Evolutionary conservation across 2,329 filamentous ascomycete species (phyloP).

Genomic region (Ampelomyces quisqualis): DNA sequence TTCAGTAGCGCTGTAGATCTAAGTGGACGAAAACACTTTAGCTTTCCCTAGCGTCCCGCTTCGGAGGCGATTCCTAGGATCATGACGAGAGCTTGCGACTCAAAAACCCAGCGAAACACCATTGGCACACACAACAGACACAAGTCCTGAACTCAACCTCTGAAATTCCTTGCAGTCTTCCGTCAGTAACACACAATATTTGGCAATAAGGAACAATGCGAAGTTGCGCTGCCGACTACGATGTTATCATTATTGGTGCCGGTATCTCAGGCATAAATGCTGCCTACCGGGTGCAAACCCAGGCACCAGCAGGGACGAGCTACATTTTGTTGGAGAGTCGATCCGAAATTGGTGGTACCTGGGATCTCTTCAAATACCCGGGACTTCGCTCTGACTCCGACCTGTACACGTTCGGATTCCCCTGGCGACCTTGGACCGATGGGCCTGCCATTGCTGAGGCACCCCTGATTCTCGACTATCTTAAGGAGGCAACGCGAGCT

Average conservation of each 20-base stretch:
- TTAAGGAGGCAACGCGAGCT: slow-evolving; percentile 39
- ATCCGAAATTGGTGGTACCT: slow-evolving; percentile 66
- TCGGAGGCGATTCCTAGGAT: too few relatives aligned
- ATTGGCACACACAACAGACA: too few relatives aligned
- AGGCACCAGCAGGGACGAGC: slow-evolving; percentile 51
- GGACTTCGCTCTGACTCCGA: slow-evolving; percentile 57
- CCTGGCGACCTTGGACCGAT: slow-evolving; percentile 65
- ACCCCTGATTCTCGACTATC: slow-evolving; percentile 43
- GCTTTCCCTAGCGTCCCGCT: too few relatives aligned
- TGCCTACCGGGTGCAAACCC: slow-evolving; percentile 64
- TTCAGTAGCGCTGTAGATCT: too few relatives aligned
- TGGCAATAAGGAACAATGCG: too few relatives aligned
- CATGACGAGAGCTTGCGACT: too few relatives aligned
- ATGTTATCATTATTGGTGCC: slow-evolving; percentile 64
- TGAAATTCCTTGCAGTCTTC: too few relatives aligned
- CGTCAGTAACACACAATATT: too few relatives aligned
- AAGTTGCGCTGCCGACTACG: too few relatives aligned
- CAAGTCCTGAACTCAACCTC: too few relatives aligned
- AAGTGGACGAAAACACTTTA: too few relatives aligned
- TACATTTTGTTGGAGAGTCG: slow-evolving; percentile 70
- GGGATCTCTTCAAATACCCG: slow-evolving; percentile 73
- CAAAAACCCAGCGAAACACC: too few relatives aligned
- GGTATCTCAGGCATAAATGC: slow-evolving; percentile 72
- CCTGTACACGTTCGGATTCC: slow-evolving; percentile 55
- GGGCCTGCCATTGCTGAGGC: slow-evolving; percentile 43